phyloP scores from a whole-genome alignment of 1,284 basidiomycete genomes.

The Cutaneotrichosporon sp. region DNA sequence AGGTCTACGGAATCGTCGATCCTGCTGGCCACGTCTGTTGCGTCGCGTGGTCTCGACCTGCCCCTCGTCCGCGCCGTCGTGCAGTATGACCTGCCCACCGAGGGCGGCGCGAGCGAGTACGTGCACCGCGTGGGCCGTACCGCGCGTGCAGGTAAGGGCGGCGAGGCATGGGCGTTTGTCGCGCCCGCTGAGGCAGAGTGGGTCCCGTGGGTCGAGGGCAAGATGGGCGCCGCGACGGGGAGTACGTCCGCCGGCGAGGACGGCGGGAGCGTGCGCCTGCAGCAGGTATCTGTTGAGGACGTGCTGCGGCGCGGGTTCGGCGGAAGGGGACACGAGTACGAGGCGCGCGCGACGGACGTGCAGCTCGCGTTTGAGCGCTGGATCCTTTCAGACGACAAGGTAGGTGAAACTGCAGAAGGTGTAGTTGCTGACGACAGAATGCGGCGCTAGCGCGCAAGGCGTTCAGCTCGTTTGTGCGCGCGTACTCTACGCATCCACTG shows the following conservation, averaged over 20 bases:
- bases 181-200: constrained; percentile 75
- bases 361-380: constrained; percentile 93
- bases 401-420: constrained; percentile 45
- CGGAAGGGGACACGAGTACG: constrained; percentile 70
- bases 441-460: constrained; percentile 72
- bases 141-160: constrained; percentile 80
- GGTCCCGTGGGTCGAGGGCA: constrained; percentile 77
- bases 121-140: constrained; percentile 95
- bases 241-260: constrained; percentile 24
- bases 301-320: constrained; percentile 79
- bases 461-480: constrained; percentile 86
- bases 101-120: constrained; percentile 94
- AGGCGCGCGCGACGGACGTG: constrained; percentile 88
- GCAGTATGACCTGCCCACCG: constrained; percentile 95
- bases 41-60: constrained; percentile 94
- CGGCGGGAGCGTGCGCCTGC: constrained; percentile 53
- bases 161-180: constrained; percentile 90
- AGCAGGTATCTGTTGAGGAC: constrained; percentile 61
- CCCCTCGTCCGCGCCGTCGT: constrained; percentile 90
- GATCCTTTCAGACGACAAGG: constrained; percentile 71
- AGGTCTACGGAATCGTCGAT: constrained; percentile 54
- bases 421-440: constrained; percentile 55
- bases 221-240: constrained; percentile 55
- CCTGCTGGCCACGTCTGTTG: constrained; percentile 92
- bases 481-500: constrained; percentile 94